These are phyloP conservation scores for Cladosporium halotolerans DNA, from an alignment of 2,329 filamentous ascomycete species.

Conservation along the genomic window DNA sequence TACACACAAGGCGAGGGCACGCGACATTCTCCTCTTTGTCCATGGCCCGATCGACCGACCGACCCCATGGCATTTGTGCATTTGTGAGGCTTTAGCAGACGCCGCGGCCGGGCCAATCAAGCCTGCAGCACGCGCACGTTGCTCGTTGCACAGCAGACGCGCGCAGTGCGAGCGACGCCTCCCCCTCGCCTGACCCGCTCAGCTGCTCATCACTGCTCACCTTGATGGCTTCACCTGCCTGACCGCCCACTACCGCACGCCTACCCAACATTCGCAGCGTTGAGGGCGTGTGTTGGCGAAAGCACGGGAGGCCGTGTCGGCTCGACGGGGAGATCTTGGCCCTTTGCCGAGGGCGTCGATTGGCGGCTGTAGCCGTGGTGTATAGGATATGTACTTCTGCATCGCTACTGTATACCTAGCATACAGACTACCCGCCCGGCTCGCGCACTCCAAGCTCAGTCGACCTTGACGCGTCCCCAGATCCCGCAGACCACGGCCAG, in stretches of 20 bases:
- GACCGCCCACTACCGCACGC: background rate
- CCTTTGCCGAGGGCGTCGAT: too few relatives aligned
- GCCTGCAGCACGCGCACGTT: background rate
- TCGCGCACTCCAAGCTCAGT: background rate
- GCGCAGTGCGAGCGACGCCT: background rate
- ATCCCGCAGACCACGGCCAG: slow-evolving; percentile 23
- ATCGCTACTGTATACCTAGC: too few relatives aligned
- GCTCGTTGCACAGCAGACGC: background rate
- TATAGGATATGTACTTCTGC: too few relatives aligned
- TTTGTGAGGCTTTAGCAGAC: background rate
- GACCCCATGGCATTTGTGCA: too few relatives aligned
- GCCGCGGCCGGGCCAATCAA: background rate
- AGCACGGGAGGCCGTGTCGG: too few relatives aligned
- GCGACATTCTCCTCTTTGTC: background rate
- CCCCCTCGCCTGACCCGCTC: background rate
- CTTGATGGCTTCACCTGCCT: background rate
- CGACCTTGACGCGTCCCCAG: slow-evolving; percentile 18
- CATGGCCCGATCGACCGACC: too few relatives aligned
- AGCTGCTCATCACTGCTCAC: background rate
- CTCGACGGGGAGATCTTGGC: too few relatives aligned
- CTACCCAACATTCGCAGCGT: too few relatives aligned
- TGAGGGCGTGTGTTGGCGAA: too few relatives aligned
- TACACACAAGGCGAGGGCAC: background rate
- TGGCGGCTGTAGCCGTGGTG: too few relatives aligned
- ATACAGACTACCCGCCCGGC: too few relatives aligned